Evolutionary conservation across 202 grass and related monocot genomes (phyloP), one percentile per base, ranked within the genome.

Genomic region (Hordeum pubiflorum): DNA sequence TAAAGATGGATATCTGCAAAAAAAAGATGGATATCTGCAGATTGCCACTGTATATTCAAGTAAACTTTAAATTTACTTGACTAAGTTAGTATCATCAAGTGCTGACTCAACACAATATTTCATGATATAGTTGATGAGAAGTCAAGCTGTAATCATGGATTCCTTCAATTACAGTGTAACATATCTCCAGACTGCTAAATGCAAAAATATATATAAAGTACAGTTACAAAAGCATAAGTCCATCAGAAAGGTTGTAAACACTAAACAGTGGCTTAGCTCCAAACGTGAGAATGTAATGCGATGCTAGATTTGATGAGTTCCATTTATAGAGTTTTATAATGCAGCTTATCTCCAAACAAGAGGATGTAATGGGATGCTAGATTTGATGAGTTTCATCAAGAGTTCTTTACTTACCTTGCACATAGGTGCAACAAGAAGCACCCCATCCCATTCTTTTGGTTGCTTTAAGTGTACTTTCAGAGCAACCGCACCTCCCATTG

Each of bases 401-500:
- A 52, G 75, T 68, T 77, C 61, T 46, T 63, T 73, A 70, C 77
- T 77, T 88, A 98, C 95, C 89, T 98, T 98, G 86, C 88, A 98
- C 95, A 98, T 98, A 37, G 95, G 95, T 0, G 95, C 92, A 24
- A 98, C 95, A 88, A 98, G 95, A 82, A 97, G 79, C 40, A 98
- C 80, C 1, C 95, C 95, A 17, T 94, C 95, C 90, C 92, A 98
- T 75, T 93, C 88, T 63, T 85, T 76, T 22, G 87, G 82, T 86
- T 87, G 86, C 73, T 98, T 98, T 48, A 94, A 81, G 55, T 98
- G 95, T 10, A 84, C 82, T 88, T 98, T 98, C 64, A 98, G 76
- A 84, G 95, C 95, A 36, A 94, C 95, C 7, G 92, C 95, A 22
- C 95, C 95, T 78, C 95, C 95, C 95, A 98, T 98, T 78, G 95